Evolutionary conservation across 306 rosid genomes (phyloP).

Genomic region (Leucaena leucocephala): DNA sequence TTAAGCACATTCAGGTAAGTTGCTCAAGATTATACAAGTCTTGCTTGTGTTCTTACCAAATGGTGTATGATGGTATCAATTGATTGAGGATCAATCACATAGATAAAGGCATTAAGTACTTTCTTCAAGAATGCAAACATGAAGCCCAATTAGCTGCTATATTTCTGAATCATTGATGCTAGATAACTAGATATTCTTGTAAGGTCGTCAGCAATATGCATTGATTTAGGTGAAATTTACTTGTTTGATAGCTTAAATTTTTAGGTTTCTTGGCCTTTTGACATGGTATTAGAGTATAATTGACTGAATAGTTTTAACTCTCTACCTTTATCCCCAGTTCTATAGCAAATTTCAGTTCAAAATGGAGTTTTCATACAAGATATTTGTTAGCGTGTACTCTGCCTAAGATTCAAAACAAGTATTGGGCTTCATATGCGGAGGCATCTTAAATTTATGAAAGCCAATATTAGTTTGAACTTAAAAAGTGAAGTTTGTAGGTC

Average conservation of each 20-base stretch:
- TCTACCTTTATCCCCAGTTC: background rate
- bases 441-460: background rate
- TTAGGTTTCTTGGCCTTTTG: background rate
- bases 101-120: background rate
- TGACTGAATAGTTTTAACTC: background rate
- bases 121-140: background rate
- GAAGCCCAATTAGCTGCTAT: background rate
- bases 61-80: too few relatives aligned
- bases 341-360: constrained; percentile 9
- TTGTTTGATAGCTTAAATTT: background rate
- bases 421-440: background rate
- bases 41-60: background rate
- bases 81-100: background rate
- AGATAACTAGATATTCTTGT: background rate
- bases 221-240: background rate
- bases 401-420: background rate
- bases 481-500: background rate
- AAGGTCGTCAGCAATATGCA: background rate
- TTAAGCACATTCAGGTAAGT: constrained; percentile 67
- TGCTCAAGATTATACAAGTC: background rate
- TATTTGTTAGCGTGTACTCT: background rate
- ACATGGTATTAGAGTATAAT: background rate
- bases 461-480: background rate
- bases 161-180: background rate
- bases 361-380: background rate